A percentile compares a stretch with the other conserved stretches of the same genome.
These are phyloP conservation scores for Lagenidium giganteum DNA, from an alignment of 352 stramenopile species.

Conservation along the genomic window DNA sequence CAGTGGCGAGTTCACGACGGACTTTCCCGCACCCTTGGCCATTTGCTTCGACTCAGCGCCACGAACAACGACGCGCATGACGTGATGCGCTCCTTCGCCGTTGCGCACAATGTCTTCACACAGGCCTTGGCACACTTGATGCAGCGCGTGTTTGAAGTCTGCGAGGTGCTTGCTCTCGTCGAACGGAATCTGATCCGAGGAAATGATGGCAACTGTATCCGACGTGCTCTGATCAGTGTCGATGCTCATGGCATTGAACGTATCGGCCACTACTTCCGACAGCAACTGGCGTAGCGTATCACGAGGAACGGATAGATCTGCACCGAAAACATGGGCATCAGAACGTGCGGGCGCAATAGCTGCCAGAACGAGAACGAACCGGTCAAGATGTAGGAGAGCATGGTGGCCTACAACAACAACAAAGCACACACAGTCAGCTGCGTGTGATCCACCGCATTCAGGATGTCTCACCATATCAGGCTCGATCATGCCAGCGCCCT, in stretches of 20 bases:
- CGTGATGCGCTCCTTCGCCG: constrained; percentile 95
- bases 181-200: constrained; percentile 87
- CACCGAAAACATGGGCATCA: too few relatives aligned
- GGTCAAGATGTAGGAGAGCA: constrained; percentile 87
- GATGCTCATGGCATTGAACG: constrained; percentile 91
- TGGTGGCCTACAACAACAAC: too few relatives aligned
- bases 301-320: constrained; percentile 65
- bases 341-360: too few relatives aligned
- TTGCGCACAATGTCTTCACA: constrained; percentile 97
- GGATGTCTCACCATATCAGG: constrained; percentile 97
- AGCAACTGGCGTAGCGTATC: constrained; percentile 68
- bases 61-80: constrained; percentile 90
- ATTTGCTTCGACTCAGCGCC: constrained; percentile 68
- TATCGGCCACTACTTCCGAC: constrained; percentile 64
- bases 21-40: constrained; percentile 82
- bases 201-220: constrained; percentile 94
- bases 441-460: too few relatives aligned
- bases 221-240: constrained; percentile 97
- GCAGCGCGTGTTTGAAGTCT: constrained; percentile 89
- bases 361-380: too few relatives aligned
- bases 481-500: constrained; percentile 98
- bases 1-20: constrained; percentile 91
- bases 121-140: constrained; percentile 88
- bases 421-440: too few relatives aligned
- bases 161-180: constrained; percentile 55